A percentile compares a stretch with the other conserved stretches of the same genome.
These are phyloP conservation scores for Gamsiella multidivaricata DNA, from an alignment of 192 early-diverging fungal genomes.

Conservation along the genomic window DNA sequence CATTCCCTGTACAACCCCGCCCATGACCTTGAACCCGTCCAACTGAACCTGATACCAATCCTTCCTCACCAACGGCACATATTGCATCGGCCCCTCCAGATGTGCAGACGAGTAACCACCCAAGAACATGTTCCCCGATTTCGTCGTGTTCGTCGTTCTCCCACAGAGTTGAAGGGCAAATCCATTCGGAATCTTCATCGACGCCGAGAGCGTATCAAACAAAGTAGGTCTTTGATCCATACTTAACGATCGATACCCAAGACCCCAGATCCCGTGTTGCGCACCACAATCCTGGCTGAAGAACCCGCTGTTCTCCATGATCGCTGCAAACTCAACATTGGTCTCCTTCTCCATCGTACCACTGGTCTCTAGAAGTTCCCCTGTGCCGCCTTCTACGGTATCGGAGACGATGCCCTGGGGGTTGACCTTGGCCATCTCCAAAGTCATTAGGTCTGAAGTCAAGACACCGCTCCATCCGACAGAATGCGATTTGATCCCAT, in stretches of 20 bases:
- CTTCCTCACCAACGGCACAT: constrained; percentile 37
- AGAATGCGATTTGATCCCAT: constrained; percentile 46
- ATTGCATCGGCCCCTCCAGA: constrained; percentile 41
- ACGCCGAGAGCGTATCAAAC: constrained; percentile 40
- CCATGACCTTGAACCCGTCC: constrained; percentile 52
- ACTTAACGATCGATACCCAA: constrained; percentile 30
- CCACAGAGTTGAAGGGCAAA: constrained; percentile 52
- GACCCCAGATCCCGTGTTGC: constrained; percentile 50
- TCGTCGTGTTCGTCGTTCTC: constrained; percentile 21
- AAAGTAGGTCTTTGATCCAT: constrained; percentile 33
- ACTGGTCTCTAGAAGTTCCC: background rate
- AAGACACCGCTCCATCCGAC: constrained; percentile 49
- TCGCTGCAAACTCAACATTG: constrained; percentile 49
- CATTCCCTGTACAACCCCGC: constrained; percentile 24
- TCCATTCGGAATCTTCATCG: constrained; percentile 50
- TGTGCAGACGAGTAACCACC: constrained; percentile 36
- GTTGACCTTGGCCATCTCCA: constrained; percentile 48
- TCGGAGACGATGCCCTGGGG: background rate
- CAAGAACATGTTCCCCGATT: constrained; percentile 48
- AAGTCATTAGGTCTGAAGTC: constrained; percentile 41
- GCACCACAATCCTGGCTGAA: constrained; percentile 49
- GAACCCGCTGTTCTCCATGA: constrained; percentile 31
- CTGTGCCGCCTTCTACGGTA: background rate
- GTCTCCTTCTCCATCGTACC: constrained; percentile 44
- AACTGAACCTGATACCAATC: constrained; percentile 50